Base-by-base conservation (phyloP, 129 eudicot species). In the Silybum marianum region DNA sequence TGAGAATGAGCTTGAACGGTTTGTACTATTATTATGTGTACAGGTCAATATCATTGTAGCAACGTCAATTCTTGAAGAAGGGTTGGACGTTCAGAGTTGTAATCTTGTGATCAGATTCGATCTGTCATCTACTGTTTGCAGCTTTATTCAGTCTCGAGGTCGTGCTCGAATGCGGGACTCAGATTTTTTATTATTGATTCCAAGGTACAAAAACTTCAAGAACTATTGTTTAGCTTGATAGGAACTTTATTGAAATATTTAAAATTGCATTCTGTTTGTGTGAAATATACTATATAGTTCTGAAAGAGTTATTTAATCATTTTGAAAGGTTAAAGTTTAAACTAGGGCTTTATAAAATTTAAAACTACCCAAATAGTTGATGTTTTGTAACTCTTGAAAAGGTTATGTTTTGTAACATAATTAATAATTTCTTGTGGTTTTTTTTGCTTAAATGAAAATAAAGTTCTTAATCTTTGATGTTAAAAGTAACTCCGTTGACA, bases 141-240 rank as follows among this genome's bases (percentile, higher is more conserved):
- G 99, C 72, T 96, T 96, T 74, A 96, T 96, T 82, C 99, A 96
- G 85, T 96, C 99, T n/a, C 91, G 97, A 60, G 99, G 99, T 2
- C 95, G 99, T 51, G 99, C 99, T 67, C 89, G 99, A n/a, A 91
- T 87, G 98, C 90, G 81, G 70, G 86, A 93, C 81, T 96, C 99
- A 8, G 95, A 89, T 16, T 96, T 96, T 74, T 60, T 96, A 21
- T 60, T 91, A 42, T 86, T 96, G 91, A 87, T 93, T 71, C 69
- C 75, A 68, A 93, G 97, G 99, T 90, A 74, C 34, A 25, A 26
- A 58, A 26, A 58, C 51, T 36, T 76, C 4, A 69, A 21, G 4
- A 58, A 70, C 76, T 34, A 13, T 32, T 54, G 21, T 73, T 28
- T 73, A 54, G 38, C 30, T 16, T 58, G 58, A 58, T 23, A 60